phyloP scores from a whole-genome alignment of 441 rosid genomes.

The Populus trichocarpa region DNA sequence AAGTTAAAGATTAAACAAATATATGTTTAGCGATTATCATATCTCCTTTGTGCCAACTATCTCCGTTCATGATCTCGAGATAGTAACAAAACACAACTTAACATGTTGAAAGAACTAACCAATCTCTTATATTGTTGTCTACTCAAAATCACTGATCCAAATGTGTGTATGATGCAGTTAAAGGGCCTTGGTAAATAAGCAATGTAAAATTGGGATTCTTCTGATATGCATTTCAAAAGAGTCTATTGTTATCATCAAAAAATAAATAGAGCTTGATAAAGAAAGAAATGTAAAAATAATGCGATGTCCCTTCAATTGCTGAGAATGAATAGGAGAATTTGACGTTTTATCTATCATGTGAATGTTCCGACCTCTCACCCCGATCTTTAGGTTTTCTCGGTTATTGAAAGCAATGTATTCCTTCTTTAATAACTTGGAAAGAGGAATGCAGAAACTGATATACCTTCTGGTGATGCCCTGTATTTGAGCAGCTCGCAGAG shows the following conservation, averaged over 20 bases:
- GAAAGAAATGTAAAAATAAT: not conserved
- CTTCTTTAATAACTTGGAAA: not conserved
- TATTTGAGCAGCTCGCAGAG: conserved; percentile 72
- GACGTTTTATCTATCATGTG: too few relatives aligned
- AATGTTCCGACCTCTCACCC: too few relatives aligned
- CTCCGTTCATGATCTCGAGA: too few relatives aligned
- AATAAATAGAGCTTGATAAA: not conserved
- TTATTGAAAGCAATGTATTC: not conserved
- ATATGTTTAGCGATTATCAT: too few relatives aligned
- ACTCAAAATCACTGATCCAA: not conserved
- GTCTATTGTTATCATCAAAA: not conserved
- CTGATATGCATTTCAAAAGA: not conserved
- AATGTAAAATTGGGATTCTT: not conserved
- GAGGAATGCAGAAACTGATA: not conserved
- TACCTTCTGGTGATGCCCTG: conserved; percentile 88
- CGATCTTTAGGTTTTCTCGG: not conserved
- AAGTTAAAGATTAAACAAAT: not conserved
- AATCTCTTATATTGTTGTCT: not conserved
- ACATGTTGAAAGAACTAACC: too few relatives aligned
- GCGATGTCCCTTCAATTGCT: not conserved
- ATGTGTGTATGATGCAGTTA: not conserved
- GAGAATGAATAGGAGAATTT: not conserved
- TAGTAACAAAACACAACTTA: too few relatives aligned
- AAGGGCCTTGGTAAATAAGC: not conserved
- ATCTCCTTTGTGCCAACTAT: too few relatives aligned